Evolutionary conservation across 2,329 filamentous ascomycete species (phyloP), one percentile per base, ranked within the genome.

Genomic region (Juglanconis juglandina): DNA sequence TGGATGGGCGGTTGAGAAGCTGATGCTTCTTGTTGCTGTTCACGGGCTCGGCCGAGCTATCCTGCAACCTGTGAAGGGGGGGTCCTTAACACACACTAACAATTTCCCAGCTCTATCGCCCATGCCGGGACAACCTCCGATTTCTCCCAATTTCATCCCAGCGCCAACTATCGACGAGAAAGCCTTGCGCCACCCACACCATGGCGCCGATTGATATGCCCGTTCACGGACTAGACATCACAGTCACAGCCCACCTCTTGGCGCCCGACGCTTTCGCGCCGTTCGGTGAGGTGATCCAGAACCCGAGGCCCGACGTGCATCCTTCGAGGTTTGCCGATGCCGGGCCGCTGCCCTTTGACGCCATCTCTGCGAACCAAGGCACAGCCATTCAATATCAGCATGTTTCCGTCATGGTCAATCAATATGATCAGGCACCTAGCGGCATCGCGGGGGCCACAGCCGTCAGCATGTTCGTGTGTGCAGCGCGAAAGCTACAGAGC

Each of bases 401-500:
- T 69, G 87, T 96, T 63, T 91, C 91, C n/a, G 81, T 83, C 48
- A 81, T 94, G 66, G 77, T 79, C 37, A 85, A 96, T 72, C 81
- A 87, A 63, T 96, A 96, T 73, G 70, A 73, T n/a, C 78, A 84
- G 60, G 82, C 87, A 0, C 85, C 87, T 2, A 89, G 84, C 70
- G 75, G 81, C 51, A 77, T 73, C 65, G 72, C 81, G 1, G 82
- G 82, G 2, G 76, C 79, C 52, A 82, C 90, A 41, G 82, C 89
- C 57, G 87, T 96, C 82, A 96, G 89, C 75, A 88, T 98, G 84
- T 98, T 98, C 73, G 87, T 92, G 58, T 97, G 92, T 72, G 87
- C 86, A 53, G 88, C 90, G 9, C 82, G 90, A 41, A 67, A 77
- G 42, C 75, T 89, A 49, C 58, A 59, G 54, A 56, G 24, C 17